A percentile compares a stretch with the other conserved stretches of the same genome.
These are phyloP conservation scores for Colletotrichum cordylinicola DNA, from an alignment of 2,329 filamentous ascomycete genomes.

Conservation along the genomic window DNA sequence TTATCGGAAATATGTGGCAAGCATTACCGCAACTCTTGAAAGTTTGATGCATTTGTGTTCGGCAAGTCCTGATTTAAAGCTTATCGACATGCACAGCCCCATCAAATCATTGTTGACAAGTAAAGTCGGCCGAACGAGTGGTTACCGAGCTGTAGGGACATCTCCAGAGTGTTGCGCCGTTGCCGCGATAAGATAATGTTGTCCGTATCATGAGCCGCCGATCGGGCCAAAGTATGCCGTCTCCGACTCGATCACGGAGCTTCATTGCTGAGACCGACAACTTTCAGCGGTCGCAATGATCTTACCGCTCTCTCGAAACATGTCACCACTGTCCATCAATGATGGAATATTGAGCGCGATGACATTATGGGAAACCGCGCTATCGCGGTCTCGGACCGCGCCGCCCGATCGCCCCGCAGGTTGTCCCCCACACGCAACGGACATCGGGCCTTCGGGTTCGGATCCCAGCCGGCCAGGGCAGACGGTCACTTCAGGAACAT, in stretches of 20 bases:
- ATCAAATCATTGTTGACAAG: background rate
- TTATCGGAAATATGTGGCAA: background rate
- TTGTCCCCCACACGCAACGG: constrained; percentile 35
- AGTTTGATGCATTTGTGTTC: background rate
- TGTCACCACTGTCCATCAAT: background rate
- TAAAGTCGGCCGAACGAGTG: background rate
- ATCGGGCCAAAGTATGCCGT: background rate
- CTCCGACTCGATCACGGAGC: background rate
- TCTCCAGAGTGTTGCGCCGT: background rate
- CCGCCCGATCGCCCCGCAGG: background rate
- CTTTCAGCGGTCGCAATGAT: background rate
- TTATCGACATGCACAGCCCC: background rate
- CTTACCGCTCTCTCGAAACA: background rate
- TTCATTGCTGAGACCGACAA: background rate
- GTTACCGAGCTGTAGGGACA: background rate
- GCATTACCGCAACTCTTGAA: background rate
- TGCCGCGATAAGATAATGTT: background rate
- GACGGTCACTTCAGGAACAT: background rate
- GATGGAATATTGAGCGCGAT: background rate
- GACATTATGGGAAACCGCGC: constrained; percentile 58
- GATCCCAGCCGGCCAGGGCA: background rate
- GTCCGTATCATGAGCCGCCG: background rate
- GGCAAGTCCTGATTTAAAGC: background rate
- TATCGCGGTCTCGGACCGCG: constrained; percentile 60
- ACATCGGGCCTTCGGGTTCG: constrained; percentile 54